A percentile compares a stretch with the other conserved stretches of the same genome.
phyloP scores from a whole-genome alignment of 768 basidiomycete species.

The Megacollybia marginata region DNA sequence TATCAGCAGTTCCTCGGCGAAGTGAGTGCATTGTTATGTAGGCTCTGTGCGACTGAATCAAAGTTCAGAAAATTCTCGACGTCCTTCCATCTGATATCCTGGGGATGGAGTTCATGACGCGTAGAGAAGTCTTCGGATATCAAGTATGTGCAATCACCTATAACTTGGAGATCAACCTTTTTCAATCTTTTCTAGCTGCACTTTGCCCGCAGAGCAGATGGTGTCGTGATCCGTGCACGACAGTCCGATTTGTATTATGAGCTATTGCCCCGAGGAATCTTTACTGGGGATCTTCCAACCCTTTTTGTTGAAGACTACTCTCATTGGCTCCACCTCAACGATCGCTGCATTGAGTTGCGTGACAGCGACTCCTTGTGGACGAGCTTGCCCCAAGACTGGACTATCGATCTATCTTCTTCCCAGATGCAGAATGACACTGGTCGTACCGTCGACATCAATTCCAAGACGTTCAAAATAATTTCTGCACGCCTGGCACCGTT shows the following conservation, averaged over 20 bases:
- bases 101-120: slow-evolving; percentile 21
- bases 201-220: slow-evolving; percentile 14
- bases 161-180: neutral
- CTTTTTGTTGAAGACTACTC: slow-evolving; percentile 19
- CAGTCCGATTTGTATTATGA: slow-evolving; percentile 16
- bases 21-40: slow-evolving; percentile 11
- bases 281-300: slow-evolving; percentile 22
- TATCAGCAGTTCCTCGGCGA: slow-evolving; percentile 29
- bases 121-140: slow-evolving; percentile 9
- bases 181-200: slow-evolving; percentile 1
- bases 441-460: slow-evolving; percentile 18
- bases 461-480: slow-evolving; percentile 15
- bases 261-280: slow-evolving; percentile 22
- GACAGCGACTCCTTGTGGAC: slow-evolving; percentile 21
- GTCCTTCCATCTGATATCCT: slow-evolving; percentile 24
- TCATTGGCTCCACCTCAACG: slow-evolving; percentile 26
- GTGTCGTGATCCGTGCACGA: slow-evolving; percentile 25
- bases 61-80: slow-evolving; percentile 16
- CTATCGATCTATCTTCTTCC: slow-evolving; percentile 5
- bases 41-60: neutral
- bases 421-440: slow-evolving; percentile 5
- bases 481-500: slow-evolving; percentile 12
- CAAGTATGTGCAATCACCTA: slow-evolving; percentile 11
- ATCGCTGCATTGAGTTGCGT: slow-evolving; percentile 21
- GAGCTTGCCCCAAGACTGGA: neutral